These are phyloP conservation scores for Sphaerulina vaccinii DNA, from an alignment of 2,329 filamentous ascomycete species.

Conservation along the genomic window DNA sequence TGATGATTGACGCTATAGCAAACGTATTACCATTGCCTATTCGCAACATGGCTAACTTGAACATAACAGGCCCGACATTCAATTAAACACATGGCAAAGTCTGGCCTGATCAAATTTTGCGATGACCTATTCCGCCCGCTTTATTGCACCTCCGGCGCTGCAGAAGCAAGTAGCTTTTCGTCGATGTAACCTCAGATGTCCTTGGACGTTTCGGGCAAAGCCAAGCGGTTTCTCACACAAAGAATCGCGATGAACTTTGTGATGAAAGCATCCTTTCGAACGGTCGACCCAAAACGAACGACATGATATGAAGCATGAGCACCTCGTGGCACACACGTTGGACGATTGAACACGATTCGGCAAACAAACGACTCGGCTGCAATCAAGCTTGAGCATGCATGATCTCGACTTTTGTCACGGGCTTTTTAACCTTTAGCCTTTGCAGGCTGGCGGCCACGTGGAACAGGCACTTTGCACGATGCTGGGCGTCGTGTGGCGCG, in stretches of 20 bases:
- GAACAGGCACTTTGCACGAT: conserved; percentile 7
- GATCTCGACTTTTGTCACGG: conserved; percentile 7
- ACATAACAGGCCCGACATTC: not conserved
- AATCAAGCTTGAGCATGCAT: not conserved
- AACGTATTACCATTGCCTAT: conserved; percentile 4
- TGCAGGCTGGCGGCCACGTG: conserved; percentile 13
- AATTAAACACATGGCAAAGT: not conserved
- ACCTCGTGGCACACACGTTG: not conserved
- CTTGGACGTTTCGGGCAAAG: not conserved
- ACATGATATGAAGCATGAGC: not conserved
- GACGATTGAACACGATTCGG: conserved; percentile 1
- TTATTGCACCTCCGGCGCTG: not conserved
- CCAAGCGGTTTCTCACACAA: not conserved
- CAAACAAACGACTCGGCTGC: conserved; percentile 4
- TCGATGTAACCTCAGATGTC: conserved; percentile 9
- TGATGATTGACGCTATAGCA: not conserved
- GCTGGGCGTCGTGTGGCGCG: conserved; percentile 12
- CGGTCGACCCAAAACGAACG: too few relatives aligned
- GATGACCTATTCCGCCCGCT: not conserved
- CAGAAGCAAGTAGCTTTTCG: not conserved
- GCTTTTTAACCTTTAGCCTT: conserved; percentile 4
- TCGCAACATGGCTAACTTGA: conserved; percentile 8
- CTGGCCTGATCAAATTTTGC: not conserved
- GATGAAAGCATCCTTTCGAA: not conserved
- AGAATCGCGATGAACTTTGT: not conserved